phyloP scores from a whole-genome alignment of 2,329 filamentous ascomycete species.

The Teratosphaeriaceae sp. region DNA sequence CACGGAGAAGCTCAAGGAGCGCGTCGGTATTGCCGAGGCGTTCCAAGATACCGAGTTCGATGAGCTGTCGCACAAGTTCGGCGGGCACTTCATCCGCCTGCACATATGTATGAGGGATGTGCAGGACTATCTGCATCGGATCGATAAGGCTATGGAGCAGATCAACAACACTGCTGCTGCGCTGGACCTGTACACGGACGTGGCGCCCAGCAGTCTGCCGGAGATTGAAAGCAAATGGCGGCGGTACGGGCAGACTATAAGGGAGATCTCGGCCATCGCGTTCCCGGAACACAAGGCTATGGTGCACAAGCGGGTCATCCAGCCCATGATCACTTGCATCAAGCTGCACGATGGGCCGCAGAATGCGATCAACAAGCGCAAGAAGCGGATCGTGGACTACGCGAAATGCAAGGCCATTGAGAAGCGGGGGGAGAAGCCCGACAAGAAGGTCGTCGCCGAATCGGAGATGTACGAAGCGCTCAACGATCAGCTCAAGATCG shows the following conservation, averaged over 20 bases:
- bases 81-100: constrained; percentile 84
- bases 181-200: constrained; percentile 74
- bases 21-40: constrained; percentile 56
- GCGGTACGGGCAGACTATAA: constrained; percentile 78
- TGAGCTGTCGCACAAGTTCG: constrained; percentile 76
- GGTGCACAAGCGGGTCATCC: constrained; percentile 75
- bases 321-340: constrained; percentile 73
- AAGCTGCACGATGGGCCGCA: constrained; percentile 77
- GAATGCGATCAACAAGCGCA: constrained; percentile 86
- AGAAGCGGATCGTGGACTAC: constrained; percentile 86
- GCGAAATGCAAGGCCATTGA: constrained; percentile 72
- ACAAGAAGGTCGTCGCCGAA: constrained; percentile 75
- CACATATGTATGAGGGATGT: constrained; percentile 91
- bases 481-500: constrained; percentile 88
- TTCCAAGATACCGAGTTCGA: constrained; percentile 78
- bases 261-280: constrained; percentile 75
- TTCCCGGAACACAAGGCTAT: constrained; percentile 70
- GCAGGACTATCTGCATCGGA: constrained; percentile 83
- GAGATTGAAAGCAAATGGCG: constrained; percentile 94
- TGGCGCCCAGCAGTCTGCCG: constrained; percentile 62
- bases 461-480: constrained; percentile 86
- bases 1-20: constrained; percentile 75
- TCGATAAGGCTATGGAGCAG: constrained; percentile 70
- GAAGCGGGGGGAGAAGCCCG: constrained; percentile 75
- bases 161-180: constrained; percentile 75